Conservation (phyloP, 2,329 filamentous ascomycete genomes). For the Fusarium sp. region DNA sequence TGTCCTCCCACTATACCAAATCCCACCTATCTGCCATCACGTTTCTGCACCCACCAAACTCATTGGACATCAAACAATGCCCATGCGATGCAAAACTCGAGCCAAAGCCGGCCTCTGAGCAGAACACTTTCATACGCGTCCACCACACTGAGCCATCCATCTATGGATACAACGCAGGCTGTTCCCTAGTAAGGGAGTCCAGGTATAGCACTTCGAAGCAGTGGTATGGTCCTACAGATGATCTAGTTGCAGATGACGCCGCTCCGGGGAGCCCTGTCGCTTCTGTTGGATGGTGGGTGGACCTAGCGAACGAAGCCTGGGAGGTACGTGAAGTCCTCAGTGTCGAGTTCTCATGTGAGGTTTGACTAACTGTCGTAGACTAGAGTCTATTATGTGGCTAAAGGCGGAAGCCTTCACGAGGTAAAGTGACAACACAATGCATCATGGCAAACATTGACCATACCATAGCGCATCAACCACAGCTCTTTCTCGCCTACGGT, state of each 20-base stretch:
- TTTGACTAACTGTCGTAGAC: neutral
- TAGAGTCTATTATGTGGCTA: neutral
- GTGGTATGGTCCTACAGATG: neutral
- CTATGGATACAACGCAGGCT: neutral
- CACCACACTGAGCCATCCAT: neutral
- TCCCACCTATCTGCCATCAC: neutral
- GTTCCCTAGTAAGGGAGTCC: neutral
- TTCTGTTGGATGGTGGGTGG: neutral
- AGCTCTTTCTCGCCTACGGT: neutral
- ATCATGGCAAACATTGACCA: neutral
- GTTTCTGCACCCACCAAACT: neutral
- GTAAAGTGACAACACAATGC: neutral
- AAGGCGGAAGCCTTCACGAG: neutral
- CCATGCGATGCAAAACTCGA: neutral
- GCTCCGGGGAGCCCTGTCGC: neutral
- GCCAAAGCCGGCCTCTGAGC: neutral
- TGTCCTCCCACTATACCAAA: neutral
- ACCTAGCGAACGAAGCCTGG: neutral
- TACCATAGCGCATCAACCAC: neutral
- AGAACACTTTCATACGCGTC: neutral
- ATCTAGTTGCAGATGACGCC: neutral
- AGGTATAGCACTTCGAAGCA: neutral
- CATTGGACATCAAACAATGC: neutral
- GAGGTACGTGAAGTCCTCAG: neutral
- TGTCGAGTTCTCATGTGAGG: neutral